Evolutionary conservation across 2,329 filamentous ascomycete genomes (phyloP), one percentile per base, ranked within the genome.

Genomic region (Colletotrichum liriopes): DNA sequence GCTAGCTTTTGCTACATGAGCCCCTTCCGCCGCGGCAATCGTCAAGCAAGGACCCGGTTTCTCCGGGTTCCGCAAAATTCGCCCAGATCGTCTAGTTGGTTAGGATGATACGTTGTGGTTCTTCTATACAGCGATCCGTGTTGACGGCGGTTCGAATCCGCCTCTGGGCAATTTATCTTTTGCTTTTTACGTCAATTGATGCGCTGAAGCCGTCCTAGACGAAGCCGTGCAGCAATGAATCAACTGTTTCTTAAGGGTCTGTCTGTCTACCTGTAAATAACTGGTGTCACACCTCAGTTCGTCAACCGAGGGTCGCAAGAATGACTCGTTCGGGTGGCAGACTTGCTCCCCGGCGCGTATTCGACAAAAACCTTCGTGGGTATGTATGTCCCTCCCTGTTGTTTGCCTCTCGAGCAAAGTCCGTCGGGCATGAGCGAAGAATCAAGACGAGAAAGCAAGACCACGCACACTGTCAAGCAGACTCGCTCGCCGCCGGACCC

Each of bases 121-220:
- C 61, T 37, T 49, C 67, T 64, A 64, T 67, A 45, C 70, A 69
- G 70, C 66, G 45, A 47, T 69, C 70, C 70, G 70, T 72, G 70
- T 70, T 72, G 70, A 72, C 70, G 70, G 70, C 70, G 70, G 70
- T 72, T 72, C 70, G 60, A 72, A 72, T 72, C 70, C 70, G 70
- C 70, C 70, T 72, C 70, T 72, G 66, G 70, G 70, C 70, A 72
- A 26, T 39, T 47, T 26, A 7, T 2, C 2, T 49, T 59, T 54
- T 49, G 39, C 20, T 56, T 41, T 52, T 16, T 12, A 18, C 5
- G 23, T 54, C 26, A 9, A 43, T 2, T 20, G 12, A 14, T 37
- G 16, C 41, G 14, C 23, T 20, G 14, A n/a, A 2, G 20, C 29
- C 29, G 14, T 35, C 32, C 20, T 47, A n/a, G 56, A 32, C 18